Evolutionary conservation across 768 basidiomycete genomes (phyloP), one percentile per base, ranked within the genome.

Genomic region (Phlegmacium glaucopus): DNA sequence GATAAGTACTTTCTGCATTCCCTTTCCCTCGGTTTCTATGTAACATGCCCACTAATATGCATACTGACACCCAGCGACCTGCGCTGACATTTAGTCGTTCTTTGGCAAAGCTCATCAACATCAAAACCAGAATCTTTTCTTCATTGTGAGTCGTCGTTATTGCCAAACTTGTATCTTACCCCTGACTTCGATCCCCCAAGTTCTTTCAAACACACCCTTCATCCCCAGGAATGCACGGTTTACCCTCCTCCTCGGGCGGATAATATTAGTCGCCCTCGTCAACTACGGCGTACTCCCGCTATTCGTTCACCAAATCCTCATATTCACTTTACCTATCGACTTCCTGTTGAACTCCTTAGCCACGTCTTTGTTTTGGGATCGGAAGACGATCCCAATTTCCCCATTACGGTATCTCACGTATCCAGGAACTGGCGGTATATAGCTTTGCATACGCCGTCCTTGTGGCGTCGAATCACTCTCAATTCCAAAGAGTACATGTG

Each of bases 381-480:
- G 10, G 65, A 80, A 48, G 74, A 77, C 41, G 77, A 82, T 60
- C 58, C 64, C 42, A 74, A 76, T 67, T 72, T 87, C 29, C 81
- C 85, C 16, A 54, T 87, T 50, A 64, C 68, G 37, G 71, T 86
- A 41, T 87, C 87, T 7, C 86, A 87, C 53, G 83, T 87, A 46
- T 89, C 84, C 61, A 70, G 74, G 38, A 59, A 66, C 28, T 90
- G 87, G 85, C 72, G 86, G 36, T 65, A 74, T 29, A 69, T 86
- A 25, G 76, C 82, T 12, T 67, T 85, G 25, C 76, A 72, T 39
- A 81, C 83, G 5, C 83, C 79, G 13, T 56, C 72, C 1, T 67
- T 90, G 45, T 90, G 87, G 87, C 71, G 82, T 48, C 72, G 73
- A 51, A 73, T 90, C 49, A 65, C 66, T 10, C 69, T 87, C 47